These are phyloP conservation scores for Pseudoscleropodium purum DNA, from an alignment of 225 moss, liverwort and hornwort genomes.

Conservation along the genomic window DNA sequence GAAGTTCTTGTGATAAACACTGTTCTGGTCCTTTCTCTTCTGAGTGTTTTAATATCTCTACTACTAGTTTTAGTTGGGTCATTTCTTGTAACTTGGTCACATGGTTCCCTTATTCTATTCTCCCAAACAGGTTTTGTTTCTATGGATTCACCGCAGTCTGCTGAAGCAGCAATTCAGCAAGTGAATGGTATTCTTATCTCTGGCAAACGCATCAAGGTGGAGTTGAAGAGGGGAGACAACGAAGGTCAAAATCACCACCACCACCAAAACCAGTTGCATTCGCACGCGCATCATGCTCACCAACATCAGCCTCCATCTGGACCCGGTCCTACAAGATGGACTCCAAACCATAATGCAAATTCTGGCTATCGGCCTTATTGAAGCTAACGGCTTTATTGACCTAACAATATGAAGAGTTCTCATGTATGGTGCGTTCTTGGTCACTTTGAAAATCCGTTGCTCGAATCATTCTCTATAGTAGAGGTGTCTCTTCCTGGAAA, in stretches of 20 bases:
- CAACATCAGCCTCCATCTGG: slow-evolving; percentile 39
- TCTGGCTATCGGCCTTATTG: slow-evolving; percentile 64
- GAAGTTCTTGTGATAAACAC: background rate
- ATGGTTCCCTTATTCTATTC: slow-evolving; percentile 33
- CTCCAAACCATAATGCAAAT: slow-evolving; percentile 29
- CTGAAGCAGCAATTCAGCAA: slow-evolving; percentile 68
- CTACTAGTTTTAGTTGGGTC: background rate
- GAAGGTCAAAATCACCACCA: slow-evolving; percentile 39
- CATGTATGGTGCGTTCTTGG: slow-evolving; percentile 27
- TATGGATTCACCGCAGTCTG: slow-evolving; percentile 64
- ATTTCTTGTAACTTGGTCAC: background rate
- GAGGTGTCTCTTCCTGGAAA: background rate
- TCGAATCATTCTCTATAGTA: background rate
- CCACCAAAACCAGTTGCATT: slow-evolving; percentile 29
- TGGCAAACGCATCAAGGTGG: slow-evolving; percentile 69
- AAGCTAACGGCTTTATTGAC: slow-evolving; percentile 47
- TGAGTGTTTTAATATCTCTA: background rate
- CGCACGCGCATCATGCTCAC: slow-evolving; percentile 31
- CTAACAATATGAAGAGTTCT: background rate
- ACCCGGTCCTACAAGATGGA: slow-evolving; percentile 59
- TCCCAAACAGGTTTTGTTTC: slow-evolving; percentile 68
- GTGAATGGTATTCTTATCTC: slow-evolving; percentile 56
- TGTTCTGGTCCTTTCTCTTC: background rate
- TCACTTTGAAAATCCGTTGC: slow-evolving; percentile 2
- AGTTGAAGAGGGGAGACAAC: slow-evolving; percentile 65